Conservation (phyloP, 169 alveolate species). For the Theileria parva region DNA sequence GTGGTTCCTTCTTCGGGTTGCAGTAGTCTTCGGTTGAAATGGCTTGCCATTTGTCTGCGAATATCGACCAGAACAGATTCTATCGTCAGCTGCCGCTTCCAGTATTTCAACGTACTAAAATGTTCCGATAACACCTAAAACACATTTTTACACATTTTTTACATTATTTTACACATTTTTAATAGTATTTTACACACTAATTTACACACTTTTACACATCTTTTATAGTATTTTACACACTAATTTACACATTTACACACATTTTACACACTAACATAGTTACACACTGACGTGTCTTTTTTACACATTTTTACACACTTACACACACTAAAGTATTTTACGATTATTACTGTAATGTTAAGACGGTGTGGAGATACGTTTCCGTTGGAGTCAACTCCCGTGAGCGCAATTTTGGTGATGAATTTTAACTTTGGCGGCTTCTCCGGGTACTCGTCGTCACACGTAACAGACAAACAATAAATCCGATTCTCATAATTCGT, state of each 20-base stretch:
- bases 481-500: slow-evolving; percentile 94
- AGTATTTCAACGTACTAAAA: slow-evolving; percentile 83
- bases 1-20: slow-evolving; percentile 97
- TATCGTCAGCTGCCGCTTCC: slow-evolving; percentile 89
- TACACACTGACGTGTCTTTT: no score
- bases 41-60: slow-evolving; percentile 90
- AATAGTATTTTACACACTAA: no score
- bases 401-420: slow-evolving; percentile 87
- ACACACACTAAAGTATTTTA: no score
- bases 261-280: no score
- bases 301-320: no score
- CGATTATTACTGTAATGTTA: no score
- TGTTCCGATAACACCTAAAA: slow-evolving; percentile 75
- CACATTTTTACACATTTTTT: no score
- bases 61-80: slow-evolving; percentile 88
- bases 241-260: no score
- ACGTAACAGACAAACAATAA: slow-evolving; percentile 88
- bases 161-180: no score
- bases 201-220: no score
- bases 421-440: slow-evolving; percentile 94
- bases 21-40: slow-evolving; percentile 85
- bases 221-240: no score
- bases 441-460: slow-evolving; percentile 94
- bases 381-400: slow-evolving; percentile 90
- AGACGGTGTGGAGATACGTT: slow-evolving; percentile 62